Evolutionary conservation across 2,329 filamentous ascomycete species (phyloP).

Genomic region (Microthyrium microscopicum): DNA sequence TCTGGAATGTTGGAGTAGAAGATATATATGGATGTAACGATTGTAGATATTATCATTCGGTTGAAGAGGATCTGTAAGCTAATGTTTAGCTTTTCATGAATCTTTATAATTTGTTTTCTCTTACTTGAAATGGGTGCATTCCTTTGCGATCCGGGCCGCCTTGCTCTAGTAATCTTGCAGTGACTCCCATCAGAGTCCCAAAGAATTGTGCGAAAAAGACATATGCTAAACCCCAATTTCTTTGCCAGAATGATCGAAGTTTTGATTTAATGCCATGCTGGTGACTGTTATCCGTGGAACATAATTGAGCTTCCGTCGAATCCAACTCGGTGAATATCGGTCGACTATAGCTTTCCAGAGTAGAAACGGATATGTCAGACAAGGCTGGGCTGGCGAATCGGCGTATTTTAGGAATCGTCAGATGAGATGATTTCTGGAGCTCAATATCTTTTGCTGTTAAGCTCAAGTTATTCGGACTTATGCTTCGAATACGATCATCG

Average conservation of each 20-base stretch:
- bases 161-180: constrained; percentile 60
- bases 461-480: too few species aligned
- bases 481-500: too few species aligned
- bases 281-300: too few species aligned
- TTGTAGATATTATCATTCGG: constrained; percentile 57
- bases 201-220: constrained; percentile 68
- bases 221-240: constrained; percentile 55
- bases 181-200: constrained; percentile 71
- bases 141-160: constrained; percentile 47
- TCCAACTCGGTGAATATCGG: too few species aligned
- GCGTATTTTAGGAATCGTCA: too few species aligned
- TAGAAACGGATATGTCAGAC: too few species aligned
- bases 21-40: constrained; percentile 57
- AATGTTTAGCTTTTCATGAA: background rate
- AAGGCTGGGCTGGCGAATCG: too few species aligned
- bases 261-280: constrained; percentile 14
- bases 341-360: too few species aligned
- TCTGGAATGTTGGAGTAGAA: constrained; percentile 49
- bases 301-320: too few species aligned
- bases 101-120: constrained; percentile 19
- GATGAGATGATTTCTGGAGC: too few species aligned
- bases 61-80: constrained; percentile 57
- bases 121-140: constrained; percentile 74
- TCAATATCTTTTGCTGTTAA: too few species aligned
- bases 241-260: constrained; percentile 35